Evolutionary conservation across 345 rosid species (phyloP).

Genomic region (Durio zibethinus): DNA sequence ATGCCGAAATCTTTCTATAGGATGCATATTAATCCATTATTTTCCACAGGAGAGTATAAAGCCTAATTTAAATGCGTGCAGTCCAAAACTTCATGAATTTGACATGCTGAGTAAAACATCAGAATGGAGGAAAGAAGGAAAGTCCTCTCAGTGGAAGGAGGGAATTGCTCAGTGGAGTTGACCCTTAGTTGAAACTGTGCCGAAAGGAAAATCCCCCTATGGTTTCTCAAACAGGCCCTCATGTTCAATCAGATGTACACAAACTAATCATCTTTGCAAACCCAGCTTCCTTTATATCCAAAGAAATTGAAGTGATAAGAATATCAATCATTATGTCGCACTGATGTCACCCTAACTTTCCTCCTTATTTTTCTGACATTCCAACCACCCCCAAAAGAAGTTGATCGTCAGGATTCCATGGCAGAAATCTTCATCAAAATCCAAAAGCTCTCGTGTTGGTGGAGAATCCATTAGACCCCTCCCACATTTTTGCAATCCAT

Average conservation of each 20-base stretch:
- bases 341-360: neutral
- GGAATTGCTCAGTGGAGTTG: neutral
- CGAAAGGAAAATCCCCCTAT: neutral
- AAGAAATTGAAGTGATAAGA: too few relatives aligned
- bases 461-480: neutral
- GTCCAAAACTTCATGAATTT: neutral
- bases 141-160: neutral
- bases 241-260: too few relatives aligned
- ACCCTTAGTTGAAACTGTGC: neutral
- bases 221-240: too few relatives aligned
- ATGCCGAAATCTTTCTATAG: neutral
- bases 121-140: neutral
- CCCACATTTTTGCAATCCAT: neutral
- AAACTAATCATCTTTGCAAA: too few relatives aligned
- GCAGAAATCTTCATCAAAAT: neutral
- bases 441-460: neutral
- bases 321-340: too few relatives aligned
- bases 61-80: neutral
- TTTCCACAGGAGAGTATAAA: neutral
- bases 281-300: neutral
- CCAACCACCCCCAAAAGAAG: neutral
- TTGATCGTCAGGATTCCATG: neutral
- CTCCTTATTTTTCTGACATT: neutral
- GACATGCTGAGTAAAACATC: neutral
- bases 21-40: neutral